Conservation (phyloP, 1,284 basidiomycete species). For the Rhodotorula sp. region DNA sequence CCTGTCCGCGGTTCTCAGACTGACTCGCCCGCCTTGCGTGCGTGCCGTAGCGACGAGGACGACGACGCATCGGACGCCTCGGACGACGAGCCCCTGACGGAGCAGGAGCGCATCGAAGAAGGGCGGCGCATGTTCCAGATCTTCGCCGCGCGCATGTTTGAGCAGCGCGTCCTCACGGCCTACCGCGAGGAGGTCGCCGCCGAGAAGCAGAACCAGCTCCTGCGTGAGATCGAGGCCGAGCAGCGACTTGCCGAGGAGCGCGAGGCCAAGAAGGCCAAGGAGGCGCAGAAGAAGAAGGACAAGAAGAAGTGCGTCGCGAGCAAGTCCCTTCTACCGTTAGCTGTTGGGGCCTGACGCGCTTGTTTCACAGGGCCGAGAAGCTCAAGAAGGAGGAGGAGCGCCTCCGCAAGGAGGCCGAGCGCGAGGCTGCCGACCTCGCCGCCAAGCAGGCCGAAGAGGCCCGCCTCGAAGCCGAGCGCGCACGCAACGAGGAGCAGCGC, state of each 20-base stretch:
- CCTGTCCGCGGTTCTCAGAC: neutral
- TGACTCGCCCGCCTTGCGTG: neutral
- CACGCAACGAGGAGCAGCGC: constrained; percentile 65
- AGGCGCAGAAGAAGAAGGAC: constrained; percentile 99
- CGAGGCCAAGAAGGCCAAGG: constrained; percentile 90
- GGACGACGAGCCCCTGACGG: constrained; percentile 52
- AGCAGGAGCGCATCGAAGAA: constrained; percentile 91
- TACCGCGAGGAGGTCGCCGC: constrained; percentile 91
- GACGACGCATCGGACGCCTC: constrained; percentile 44
- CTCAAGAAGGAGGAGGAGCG: constrained; percentile 87
- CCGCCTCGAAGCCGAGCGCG: constrained; percentile 49
- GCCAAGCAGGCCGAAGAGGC: constrained; percentile 64
- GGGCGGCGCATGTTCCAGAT: constrained; percentile 99
- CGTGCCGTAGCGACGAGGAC: constrained; percentile 55
- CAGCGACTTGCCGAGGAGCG: constrained; percentile 74
- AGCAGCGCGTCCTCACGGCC: constrained; percentile 90
- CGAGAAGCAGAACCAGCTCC: constrained; percentile 79
- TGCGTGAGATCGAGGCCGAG: constrained; percentile 87
- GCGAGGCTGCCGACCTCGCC: constrained; percentile 73
- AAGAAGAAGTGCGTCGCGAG: constrained; percentile 71
- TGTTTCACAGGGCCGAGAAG: constrained; percentile 73
- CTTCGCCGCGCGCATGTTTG: constrained; percentile 99
- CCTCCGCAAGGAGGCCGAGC: constrained; percentile 72
- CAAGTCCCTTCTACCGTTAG: neutral
- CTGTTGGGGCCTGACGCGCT: neutral